Evolutionary conservation across 495 filamentous ascomycete genomes (phyloP), one percentile per base, ranked within the genome.

Genomic region (Entonaema liquescens): DNA sequence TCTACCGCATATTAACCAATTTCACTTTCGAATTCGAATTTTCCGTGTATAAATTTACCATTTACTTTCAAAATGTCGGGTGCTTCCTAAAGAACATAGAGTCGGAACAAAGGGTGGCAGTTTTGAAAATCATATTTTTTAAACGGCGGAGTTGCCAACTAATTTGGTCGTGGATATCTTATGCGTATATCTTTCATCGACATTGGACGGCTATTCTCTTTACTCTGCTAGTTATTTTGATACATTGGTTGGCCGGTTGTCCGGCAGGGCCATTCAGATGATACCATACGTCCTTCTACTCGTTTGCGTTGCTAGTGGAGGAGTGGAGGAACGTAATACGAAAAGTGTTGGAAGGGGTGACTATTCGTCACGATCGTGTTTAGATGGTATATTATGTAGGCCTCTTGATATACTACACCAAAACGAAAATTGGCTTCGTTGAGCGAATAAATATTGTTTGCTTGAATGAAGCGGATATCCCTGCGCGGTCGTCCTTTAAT

Each of bases 1-100:
- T 75, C 73, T 7, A 44, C 70, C 9, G 72, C 74, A 40, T 77
- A 68, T 61, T 77, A 74, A 31, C 29, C 47, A 50, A 52, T 6
- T 31, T 29, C 9, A 29, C 11, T 5, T 29, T 52, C n/a, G 28
- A 29, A 28, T 61, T 60, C 35, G 23, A 70, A 61, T 15, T 11
- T 58, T 64, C 35, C 36, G 25, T 67, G 66, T 69, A 75, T 29
- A 64, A 68, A 66, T 59, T 72, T 67, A 61, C 23, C 13, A 12
- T 67, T 65, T 52, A 54, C 47, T 62, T 49, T 59, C 35, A 13
- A 49, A 25, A 60, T 44, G 57, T 53, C 25, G 33, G n/a, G 44
- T 31, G 35, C 9, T 61, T 42, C 25, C 17, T 31, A 54, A 33
- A 60, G 36, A 65, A 40, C 60, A 38, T 68, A 67, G 42, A 67